phyloP scores from a whole-genome alignment of 2,329 filamentous ascomycete species.

The Myriosclerotinia scirpicola region DNA sequence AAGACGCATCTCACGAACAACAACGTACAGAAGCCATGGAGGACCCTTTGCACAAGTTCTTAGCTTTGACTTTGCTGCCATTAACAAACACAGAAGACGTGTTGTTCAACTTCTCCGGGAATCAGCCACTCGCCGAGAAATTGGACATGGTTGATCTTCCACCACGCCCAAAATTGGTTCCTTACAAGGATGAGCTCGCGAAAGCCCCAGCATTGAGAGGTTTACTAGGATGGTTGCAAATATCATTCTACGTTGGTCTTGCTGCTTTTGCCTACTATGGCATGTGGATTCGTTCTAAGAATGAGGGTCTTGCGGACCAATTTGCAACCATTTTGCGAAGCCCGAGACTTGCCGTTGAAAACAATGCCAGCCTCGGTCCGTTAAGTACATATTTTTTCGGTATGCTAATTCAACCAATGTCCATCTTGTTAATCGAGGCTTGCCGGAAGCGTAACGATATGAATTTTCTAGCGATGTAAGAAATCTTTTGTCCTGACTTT shows the following conservation, averaged over 20 bases:
- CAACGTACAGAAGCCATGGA: constrained; percentile 16
- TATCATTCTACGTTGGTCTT: neutral
- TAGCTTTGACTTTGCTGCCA: constrained; percentile 9
- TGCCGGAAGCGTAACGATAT: constrained; percentile 18
- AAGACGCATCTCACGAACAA: constrained; percentile 7
- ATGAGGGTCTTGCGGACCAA: neutral
- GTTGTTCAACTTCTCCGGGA: constrained; percentile 15
- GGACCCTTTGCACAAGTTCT: constrained; percentile 2
- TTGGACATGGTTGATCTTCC: constrained; percentile 12
- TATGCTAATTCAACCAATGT: neutral
- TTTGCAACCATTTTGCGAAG: neutral
- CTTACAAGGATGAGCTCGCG: constrained; percentile 14
- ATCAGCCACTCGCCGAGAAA: constrained; percentile 11
- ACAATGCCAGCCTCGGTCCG: neutral
- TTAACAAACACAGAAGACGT: constrained; percentile 9
- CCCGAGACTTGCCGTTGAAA: neutral
- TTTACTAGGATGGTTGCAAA: neutral
- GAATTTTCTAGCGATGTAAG: constrained; percentile 19
- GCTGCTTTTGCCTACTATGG: constrained; percentile 8
- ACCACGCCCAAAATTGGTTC: constrained; percentile 7
- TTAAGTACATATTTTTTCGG: constrained; percentile 2
- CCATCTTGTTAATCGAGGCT: neutral
- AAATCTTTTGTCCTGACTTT: neutral
- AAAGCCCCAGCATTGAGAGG: neutral
- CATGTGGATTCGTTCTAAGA: constrained; percentile 7